Evolutionary conservation across 768 basidiomycete genomes (phyloP), one percentile per base, ranked within the genome.

Genomic region (Phlebiopsis gigantea): DNA sequence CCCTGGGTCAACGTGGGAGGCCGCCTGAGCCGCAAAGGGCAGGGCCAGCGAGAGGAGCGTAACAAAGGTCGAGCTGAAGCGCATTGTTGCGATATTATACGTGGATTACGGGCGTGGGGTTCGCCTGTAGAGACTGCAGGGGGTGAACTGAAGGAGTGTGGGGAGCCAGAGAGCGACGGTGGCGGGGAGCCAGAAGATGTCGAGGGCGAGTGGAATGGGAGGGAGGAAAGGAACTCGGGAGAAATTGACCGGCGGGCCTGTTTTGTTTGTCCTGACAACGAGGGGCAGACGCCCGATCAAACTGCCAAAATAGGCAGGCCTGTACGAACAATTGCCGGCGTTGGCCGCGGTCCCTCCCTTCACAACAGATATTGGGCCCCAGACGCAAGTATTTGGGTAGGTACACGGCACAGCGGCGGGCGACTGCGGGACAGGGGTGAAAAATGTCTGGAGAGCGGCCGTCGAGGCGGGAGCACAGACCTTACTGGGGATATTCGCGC

Each of bases 41-140:
- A 65, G 59, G 15, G 60, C 46, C 41, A 66, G 57, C 26, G 66
- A 62, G 55, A 68, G 62, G 29, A 66, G 45, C 22, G 68, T 48
- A 46, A 61, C 49, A 49, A 66, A 56, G 48, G 63, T 45, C 30
- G 64, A 53, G n/a, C 46, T 64, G 51, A 60, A 59, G 41, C 65
- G 64, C 69, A 68, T 70, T 24, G 15, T 50, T 17, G 25, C n/a
- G 25, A 29, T 25, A 47, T 26, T 56, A 46, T 43, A 25, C n/a
- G 55, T 30, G 25, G 24, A 55, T 55, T 55, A 24, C 25, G 4
- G 49, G 29, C 19, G 26, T 12, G 29, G 28, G 30, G 12, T 24
- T 24, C 10, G 52, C 26, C 22, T n/a, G 19, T 26, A 9, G 42
- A n/a, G 53, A 30, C 43, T 22, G 22, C 25, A 54, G 22, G 53